Evolutionary conservation across 2,329 filamentous ascomycete genomes (phyloP), one percentile per base, ranked within the genome.

Genomic region (Hypoxylon sp.): DNA sequence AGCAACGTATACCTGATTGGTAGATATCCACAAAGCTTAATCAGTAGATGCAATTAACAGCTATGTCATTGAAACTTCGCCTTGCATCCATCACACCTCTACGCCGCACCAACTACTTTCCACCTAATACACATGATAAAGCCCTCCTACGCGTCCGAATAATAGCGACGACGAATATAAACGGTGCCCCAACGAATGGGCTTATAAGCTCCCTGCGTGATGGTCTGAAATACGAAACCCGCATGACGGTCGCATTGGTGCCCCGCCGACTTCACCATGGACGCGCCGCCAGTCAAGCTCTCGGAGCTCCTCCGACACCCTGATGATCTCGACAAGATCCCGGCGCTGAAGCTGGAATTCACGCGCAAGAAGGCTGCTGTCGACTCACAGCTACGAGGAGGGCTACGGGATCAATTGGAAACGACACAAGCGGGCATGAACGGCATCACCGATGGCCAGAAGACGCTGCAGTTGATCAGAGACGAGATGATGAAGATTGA

Each of bases 401-500:
- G 93, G 39, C 87, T 98, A 72, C 91, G 93, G 75, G 94, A 97
- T 77, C 96, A 99, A 85, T 88, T 99, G 64, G 93, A 97, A 82
- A 92, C 94, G 60, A 98, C 96, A 10, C 95, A 98, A 82, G 88
- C 92, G 73, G 96, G 96, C 79, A 97, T 99, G 90, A 91, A 84
- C 72, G 92, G 92, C 69, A 91, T 99, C 72, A 89, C 89, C 48
- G 94, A 98, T 78, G 94, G 94, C 62, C 94, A 98, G 81, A 92
- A 94, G 80, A 93, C 93, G 68, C 93, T 99, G 37, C 92, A 93
- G 78, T 89, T 92, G 75, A 98, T 98, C 82, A 97, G 97, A 81
- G 95, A 98, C 73, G 96, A 99, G 83, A 96, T 99, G 89, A 94
- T 97, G 86, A 97, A 95, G 82, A 98, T 99, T 76, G 96, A 99